Evolutionary conservation across 805 yeast species (phyloP).

Genomic region (Nakazawaea anatomiae): DNA sequence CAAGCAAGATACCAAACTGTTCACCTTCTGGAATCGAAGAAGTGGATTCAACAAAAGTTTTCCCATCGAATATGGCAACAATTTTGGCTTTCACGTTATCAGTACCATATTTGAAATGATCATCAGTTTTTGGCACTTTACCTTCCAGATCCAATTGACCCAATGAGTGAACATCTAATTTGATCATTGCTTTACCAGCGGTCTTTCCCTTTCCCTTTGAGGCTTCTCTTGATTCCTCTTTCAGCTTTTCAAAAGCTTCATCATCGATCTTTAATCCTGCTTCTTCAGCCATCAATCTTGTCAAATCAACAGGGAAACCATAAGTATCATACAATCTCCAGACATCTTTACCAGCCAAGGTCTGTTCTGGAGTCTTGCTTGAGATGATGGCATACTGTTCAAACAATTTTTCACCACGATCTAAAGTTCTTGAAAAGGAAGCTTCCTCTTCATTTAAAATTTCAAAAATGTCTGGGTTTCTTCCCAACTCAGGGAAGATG

Average conservation of each 20-base stretch:
- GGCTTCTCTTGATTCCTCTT: conserved; percentile 85
- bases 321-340: conserved; percentile 98
- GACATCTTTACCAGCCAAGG: conserved; percentile 87
- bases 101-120: conserved; percentile 66
- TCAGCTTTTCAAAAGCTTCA: conserved; percentile 86
- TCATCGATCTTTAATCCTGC: conserved; percentile 91
- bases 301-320: conserved; percentile 98
- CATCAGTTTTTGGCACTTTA: conserved; percentile 74
- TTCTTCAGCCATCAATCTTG: conserved; percentile 98
- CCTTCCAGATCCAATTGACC: conserved; percentile 59
- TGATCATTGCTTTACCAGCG: conserved; percentile 53
- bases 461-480: conserved; percentile 73
- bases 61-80: conserved; percentile 66
- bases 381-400: conserved; percentile 90
- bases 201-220: conserved; percentile 81
- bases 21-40: conserved; percentile 27
- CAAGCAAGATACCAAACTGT: conserved; percentile 77
- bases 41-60: conserved; percentile 48
- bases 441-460: conserved; percentile 94
- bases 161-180: conserved; percentile 87
- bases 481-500: conserved; percentile 86
- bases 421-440: conserved; percentile 90
- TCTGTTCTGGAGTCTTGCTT: conserved; percentile 63
- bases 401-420: conserved; percentile 95
- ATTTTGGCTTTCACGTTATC: conserved; percentile 67